Evolutionary conservation across 495 filamentous ascomycete genomes (phyloP), one percentile per base, ranked within the genome.

Genomic region (Hypoxylon intermedium): DNA sequence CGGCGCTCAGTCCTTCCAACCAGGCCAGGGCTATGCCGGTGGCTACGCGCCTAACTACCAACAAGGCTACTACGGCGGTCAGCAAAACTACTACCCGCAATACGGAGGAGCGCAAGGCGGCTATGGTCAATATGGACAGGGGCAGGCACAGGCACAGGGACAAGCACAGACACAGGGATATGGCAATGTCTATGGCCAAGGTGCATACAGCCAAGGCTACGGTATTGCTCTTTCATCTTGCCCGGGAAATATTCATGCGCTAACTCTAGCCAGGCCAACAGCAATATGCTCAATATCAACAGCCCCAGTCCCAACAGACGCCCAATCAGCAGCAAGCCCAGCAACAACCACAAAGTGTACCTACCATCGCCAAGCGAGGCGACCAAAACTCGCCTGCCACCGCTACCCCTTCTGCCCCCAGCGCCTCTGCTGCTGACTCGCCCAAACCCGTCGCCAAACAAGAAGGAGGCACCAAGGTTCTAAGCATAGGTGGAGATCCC

Each of bases 1-100:
- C 16, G 85, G 84, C 12, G 92, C 89, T 7, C 78, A 84, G 53
- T 69, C 85, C 26, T 97, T 96, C 71, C 84, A 89, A 44, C 93
- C 93, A 5, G 89, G 88, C 46, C 89, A 90, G 74, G 72, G 74
- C 13, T 87, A 76, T 65, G 77, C 78, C 58, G 76, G 79, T 46
- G 75, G 73, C 28, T 78, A 75, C 43, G 65, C 58, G 48, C 73
- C 75, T 19, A 73, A 80, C 54, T 82, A 81, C 43, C 78, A 81
- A 44, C 77, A 83, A 50, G 72, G 67, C 12, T 79, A 81, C 55
- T 77, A 80, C 43, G 70, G 74, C 12, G 71, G 74, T 21, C 75
- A 79, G 56, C 33, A 36, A 36, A 73, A 76, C 45, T 82, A 78
- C 52, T 82, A 83, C 53, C 82, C 84, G 42, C 84, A 87, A 62